These are phyloP conservation scores for Talaromyces piceae DNA, from an alignment of 2,329 filamentous ascomycete genomes.

Conservation along the genomic window DNA sequence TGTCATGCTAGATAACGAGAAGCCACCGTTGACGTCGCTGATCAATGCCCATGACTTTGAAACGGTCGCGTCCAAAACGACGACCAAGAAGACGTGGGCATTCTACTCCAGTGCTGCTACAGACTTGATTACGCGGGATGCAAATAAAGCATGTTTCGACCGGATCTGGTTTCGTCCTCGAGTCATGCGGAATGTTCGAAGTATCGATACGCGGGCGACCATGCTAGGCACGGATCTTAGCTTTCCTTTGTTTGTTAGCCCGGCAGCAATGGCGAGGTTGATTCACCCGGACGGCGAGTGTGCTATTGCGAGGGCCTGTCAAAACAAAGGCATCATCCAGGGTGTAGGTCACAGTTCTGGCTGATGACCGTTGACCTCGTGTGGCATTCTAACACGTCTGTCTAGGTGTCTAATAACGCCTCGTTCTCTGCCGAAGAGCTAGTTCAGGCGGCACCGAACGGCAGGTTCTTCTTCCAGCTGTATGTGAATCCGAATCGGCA, in stretches of 20 bases:
- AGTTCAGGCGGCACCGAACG: slow-evolving; percentile 31
- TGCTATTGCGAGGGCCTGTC: slow-evolving; percentile 48
- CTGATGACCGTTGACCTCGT: neutral
- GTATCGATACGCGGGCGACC: slow-evolving; percentile 43
- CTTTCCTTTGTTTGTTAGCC: slow-evolving; percentile 56
- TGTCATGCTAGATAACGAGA: slow-evolving; percentile 27
- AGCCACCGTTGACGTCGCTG: slow-evolving; percentile 47
- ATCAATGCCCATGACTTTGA: slow-evolving; percentile 58
- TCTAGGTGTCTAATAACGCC: slow-evolving; percentile 52
- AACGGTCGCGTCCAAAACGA: slow-evolving; percentile 46
- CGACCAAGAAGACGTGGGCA: slow-evolving; percentile 60
- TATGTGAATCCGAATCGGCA: slow-evolving; percentile 47
- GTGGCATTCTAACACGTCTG: neutral
- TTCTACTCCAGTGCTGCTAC: slow-evolving; percentile 62
- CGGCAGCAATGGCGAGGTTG: slow-evolving; percentile 57
- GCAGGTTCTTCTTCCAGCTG: slow-evolving; percentile 48
- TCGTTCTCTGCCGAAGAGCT: slow-evolving; percentile 53
- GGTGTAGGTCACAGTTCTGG: slow-evolving; percentile 33
- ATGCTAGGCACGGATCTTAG: slow-evolving; percentile 49
- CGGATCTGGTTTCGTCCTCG: slow-evolving; percentile 54
- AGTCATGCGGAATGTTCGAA: slow-evolving; percentile 49
- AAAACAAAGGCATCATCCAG: slow-evolving; percentile 48
- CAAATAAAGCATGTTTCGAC: slow-evolving; percentile 49
- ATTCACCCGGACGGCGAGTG: slow-evolving; percentile 59
- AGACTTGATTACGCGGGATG: slow-evolving; percentile 50